Base-by-base conservation (phyloP, 116 monocot species). In the Dioscorea cayenensis region DNA sequence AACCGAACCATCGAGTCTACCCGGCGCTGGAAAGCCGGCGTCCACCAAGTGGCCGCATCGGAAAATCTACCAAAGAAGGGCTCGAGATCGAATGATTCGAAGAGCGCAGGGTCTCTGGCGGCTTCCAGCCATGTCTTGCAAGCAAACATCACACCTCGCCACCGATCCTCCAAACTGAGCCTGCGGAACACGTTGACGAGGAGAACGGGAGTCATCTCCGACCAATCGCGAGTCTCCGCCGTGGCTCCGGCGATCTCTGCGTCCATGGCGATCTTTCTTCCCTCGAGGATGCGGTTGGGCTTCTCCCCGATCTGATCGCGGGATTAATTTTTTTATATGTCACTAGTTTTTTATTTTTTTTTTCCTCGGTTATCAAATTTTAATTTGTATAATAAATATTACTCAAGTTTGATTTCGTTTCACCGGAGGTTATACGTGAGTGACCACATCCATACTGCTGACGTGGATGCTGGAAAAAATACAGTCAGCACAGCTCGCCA, bases 31-130 rank as follows among this genome's bases (percentile, higher is more conserved):
- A 95, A 95, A 38, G 75, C 92, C 20, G 83, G 87, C 28, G 87
- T 92, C 90, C 95, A 95, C 95, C 95, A 95, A 58, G 49, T 72
- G 13, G 85, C 63, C 23, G 71, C 59, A 27, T 91, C 92, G 67
- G 71, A 18, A 69, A 79, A 4, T 84, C 86, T 76, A 8, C 83
- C 71, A 58, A 95, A 95, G 21, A 66, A 70, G 4, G 87, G 78
- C 36, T 92, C 90, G 62, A 95, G 92, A 70, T 92, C 85, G 75
- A 95, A 71, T 22, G 74, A 70, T 1, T 69, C 51, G 72, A 80
- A 84, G 63, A 95, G 87, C 23, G 80, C 72, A 11, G 84, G 81
- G 50, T 92, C 92, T 14, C 70, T 73, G 36, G 92, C 79, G 7
- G 89, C 83, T 22, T 92, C 92, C 36, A 77, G 72, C 95, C 90